Evolutionary conservation across 352 stramenopile species (phyloP), one percentile per base, ranked within the genome.

Genomic region (Pythium utonaiense): DNA sequence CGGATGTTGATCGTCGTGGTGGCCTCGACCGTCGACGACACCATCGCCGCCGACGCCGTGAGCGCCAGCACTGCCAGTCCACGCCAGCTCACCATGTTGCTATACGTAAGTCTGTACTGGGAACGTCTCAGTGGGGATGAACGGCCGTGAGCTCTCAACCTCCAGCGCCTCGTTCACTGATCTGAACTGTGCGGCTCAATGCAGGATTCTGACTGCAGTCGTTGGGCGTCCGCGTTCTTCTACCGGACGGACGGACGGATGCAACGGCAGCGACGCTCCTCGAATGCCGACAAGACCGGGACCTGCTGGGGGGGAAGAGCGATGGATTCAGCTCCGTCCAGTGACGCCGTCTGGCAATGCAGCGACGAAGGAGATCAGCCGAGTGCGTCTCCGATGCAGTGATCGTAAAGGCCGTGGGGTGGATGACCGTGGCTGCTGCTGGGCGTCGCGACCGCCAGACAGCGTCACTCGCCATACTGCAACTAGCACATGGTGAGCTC

Each of bases 1-100:
- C 62, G 73, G 48, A 85, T 73, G 57, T 60, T 67, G 49, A 77
- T 64, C 16, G 69, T 71, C 49, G 72, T 58, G 48, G 64, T 51
- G 25, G 73, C 70, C 9, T 67, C 62, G 12, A 54, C 44, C n/a
- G 53, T 69, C 24, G 57, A 54, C 28, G 53, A 42, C 3, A 27
- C 42, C 19, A 68, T 4, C 17, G 49, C 60, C 53, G 53, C 34
- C 45, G 47, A 68, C 38, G 71, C 49, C 14, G 49, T 47, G 27
- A 64, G 17, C 40, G 62, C 53, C 48, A 73, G 28, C 52, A 71
- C 25, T 17, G 53, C 45, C 36, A 70, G 60, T 16, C 22, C 36
- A 64, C 60, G 67, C 66, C 45, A 67, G 53, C 38, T 49, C 28
- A 67, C 53, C 60, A 67, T 67, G 7, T 3, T 53, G 0, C 17